Conservation (phyloP, 768 basidiomycete species). For the Boletus reticuloceps region DNA sequence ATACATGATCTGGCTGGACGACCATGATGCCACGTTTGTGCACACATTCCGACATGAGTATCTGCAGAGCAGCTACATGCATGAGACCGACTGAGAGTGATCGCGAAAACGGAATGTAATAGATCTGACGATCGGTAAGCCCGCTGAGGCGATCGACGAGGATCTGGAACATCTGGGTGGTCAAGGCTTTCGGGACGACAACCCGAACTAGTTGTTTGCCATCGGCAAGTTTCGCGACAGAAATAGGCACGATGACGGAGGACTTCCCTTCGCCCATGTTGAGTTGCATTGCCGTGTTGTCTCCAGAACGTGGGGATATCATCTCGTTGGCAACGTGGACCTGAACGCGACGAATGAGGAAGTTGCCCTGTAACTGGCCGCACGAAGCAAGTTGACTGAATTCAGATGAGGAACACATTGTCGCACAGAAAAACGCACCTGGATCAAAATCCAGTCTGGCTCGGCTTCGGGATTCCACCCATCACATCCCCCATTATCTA, state of each 20-base stretch:
- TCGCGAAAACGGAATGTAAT: conserved; percentile 47
- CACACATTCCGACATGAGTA: conserved; percentile 37
- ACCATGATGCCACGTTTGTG: conserved; percentile 39
- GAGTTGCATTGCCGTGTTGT: conserved; percentile 44
- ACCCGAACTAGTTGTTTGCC: conserved; percentile 26
- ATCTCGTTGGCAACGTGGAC: conserved; percentile 40
- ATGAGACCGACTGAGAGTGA: conserved; percentile 20
- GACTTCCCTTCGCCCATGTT: conserved; percentile 21
- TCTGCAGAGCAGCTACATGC: conserved; percentile 20
- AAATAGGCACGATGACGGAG: conserved; percentile 45
- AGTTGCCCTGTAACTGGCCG: too few species aligned
- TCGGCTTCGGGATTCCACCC: conserved; percentile 18
- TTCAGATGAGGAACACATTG: too few species aligned
- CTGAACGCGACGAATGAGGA: conserved; percentile 22
- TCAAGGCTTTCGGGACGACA: conserved; percentile 40
- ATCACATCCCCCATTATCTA: conserved; percentile 18
- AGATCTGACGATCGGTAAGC: conserved; percentile 43
- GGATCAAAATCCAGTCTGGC: conserved; percentile 44
- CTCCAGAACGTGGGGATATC: conserved; percentile 34
- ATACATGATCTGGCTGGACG: conserved; percentile 42
- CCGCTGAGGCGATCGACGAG: conserved; percentile 41
- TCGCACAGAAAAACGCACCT: conserved; percentile 24
- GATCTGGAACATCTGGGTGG: conserved; percentile 44
- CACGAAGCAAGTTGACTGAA: too few species aligned
- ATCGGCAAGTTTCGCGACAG: conserved; percentile 38